phyloP scores from a whole-genome alignment of 2,329 filamentous ascomycete genomes.

The Lasiodiplodia sp. region DNA sequence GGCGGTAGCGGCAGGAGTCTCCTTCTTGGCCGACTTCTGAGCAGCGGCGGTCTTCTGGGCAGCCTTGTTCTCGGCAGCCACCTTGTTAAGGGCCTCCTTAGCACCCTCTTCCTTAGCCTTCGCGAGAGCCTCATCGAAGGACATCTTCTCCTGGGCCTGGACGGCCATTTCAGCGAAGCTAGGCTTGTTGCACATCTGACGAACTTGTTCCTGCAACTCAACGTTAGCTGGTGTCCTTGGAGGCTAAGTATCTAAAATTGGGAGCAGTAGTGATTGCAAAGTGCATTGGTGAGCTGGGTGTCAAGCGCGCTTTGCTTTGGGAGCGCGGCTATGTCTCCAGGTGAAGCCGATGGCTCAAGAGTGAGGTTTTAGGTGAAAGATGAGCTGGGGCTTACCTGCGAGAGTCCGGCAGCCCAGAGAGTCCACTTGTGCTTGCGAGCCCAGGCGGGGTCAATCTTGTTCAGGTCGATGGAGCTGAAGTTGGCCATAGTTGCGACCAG shows the following conservation, averaged over 20 bases:
- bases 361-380: not conserved
- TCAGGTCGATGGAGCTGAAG: not conserved
- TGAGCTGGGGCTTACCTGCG: not conserved
- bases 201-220: not conserved
- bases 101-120: not conserved
- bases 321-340: not conserved
- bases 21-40: not conserved
- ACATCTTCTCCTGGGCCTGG: not conserved
- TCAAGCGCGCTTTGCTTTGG: not conserved
- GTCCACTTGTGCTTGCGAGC: not conserved
- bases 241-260: not conserved
- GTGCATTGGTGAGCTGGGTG: not conserved
- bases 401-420: not conserved
- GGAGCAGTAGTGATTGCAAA: not conserved
- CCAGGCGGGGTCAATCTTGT: conserved; percentile 6
- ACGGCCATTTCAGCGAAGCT: not conserved
- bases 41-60: not conserved
- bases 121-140: not conserved
- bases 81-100: not conserved
- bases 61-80: not conserved
- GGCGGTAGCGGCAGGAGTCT: not conserved
- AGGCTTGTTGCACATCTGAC: not conserved
- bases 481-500: not conserved
- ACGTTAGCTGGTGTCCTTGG: not conserved
- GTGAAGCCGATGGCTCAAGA: not conserved